Conservation (phyloP, 495 filamentous ascomycete genomes). For the Xanthoparmelia taractica region DNA sequence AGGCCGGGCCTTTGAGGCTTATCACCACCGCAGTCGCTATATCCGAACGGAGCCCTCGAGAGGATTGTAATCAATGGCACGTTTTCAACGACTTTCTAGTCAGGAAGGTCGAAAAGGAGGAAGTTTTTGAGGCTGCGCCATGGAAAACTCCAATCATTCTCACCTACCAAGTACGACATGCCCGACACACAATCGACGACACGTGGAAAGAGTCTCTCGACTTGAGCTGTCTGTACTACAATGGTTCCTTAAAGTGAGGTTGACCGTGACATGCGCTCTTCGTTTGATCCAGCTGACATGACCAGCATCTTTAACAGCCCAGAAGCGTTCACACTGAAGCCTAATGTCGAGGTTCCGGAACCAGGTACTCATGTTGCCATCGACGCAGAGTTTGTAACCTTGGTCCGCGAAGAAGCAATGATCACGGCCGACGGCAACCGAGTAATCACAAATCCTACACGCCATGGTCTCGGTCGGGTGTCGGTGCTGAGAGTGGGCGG, state of each 20-base stretch:
- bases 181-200: slow-evolving; percentile 68
- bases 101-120: slow-evolving; percentile 62
- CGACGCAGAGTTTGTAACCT: slow-evolving; percentile 89
- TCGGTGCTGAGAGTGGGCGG: slow-evolving; percentile 78
- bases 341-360: slow-evolving; percentile 55
- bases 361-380: slow-evolving; percentile 72
- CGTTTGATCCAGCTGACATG: background rate
- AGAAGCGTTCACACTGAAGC: slow-evolving; percentile 46
- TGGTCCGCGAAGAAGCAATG: slow-evolving; percentile 85
- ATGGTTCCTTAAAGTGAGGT: slow-evolving; percentile 55
- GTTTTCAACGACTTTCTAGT: slow-evolving; percentile 97
- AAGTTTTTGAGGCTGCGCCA: slow-evolving; percentile 74
- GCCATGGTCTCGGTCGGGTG: slow-evolving; percentile 77
- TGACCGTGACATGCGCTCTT: background rate
- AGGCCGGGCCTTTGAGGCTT: background rate
- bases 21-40: slow-evolving; percentile 52
- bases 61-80: slow-evolving; percentile 66
- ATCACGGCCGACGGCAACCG: slow-evolving; percentile 84
- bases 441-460: slow-evolving; percentile 76
- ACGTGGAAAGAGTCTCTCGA: slow-evolving; percentile 80
- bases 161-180: slow-evolving; percentile 70
- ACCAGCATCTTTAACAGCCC: slow-evolving; percentile 29
- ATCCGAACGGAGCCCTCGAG: slow-evolving; percentile 45
- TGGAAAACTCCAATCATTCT: slow-evolving; percentile 91
- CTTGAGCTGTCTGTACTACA: slow-evolving; percentile 71